These are phyloP conservation scores for Epichloe festucae DNA, from an alignment of 2,329 filamentous ascomycete genomes.

Conservation along the genomic window DNA sequence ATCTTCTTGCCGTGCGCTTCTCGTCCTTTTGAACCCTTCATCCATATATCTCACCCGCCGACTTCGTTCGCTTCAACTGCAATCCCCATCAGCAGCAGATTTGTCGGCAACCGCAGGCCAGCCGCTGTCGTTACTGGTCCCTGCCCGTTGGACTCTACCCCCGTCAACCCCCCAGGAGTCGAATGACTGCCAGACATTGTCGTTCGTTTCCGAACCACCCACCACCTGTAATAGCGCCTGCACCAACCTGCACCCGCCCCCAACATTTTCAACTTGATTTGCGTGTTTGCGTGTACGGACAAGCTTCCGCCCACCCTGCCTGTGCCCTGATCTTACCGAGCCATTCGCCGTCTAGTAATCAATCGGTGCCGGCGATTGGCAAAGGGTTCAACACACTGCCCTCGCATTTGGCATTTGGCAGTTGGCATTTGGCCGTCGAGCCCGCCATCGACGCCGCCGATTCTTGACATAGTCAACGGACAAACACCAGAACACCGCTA, in stretches of 20 bases:
- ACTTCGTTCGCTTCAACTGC: slow-evolving; percentile 3
- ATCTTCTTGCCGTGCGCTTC: neutral
- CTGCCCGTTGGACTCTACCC: slow-evolving; percentile 3
- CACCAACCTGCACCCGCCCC: neutral
- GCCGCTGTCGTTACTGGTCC: slow-evolving; percentile 2
- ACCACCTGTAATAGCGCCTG: too few species aligned
- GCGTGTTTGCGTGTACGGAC: neutral
- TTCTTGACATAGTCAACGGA: neutral
- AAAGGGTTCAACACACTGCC: neutral
- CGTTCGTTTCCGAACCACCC: slow-evolving; percentile 6
- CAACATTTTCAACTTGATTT: slow-evolving; percentile 1
- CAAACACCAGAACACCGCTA: neutral
- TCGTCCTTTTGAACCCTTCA: neutral
- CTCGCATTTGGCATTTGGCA: slow-evolving; percentile 2
- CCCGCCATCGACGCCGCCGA: neutral
- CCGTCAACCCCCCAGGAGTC: slow-evolving; percentile 1
- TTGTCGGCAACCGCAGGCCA: slow-evolving; percentile 1
- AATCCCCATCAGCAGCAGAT: slow-evolving; percentile 2
- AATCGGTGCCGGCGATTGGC: neutral
- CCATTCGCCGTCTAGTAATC: neutral
- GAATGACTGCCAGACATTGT: slow-evolving; percentile 5
- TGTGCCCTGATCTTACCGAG: neutral
- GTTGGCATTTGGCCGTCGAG: slow-evolving; percentile 3
- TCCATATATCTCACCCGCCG: neutral
- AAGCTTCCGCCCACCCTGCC: neutral